phyloP scores from a whole-genome alignment of 176 grass and related monocot species.

The Zoysia pacifica region DNA sequence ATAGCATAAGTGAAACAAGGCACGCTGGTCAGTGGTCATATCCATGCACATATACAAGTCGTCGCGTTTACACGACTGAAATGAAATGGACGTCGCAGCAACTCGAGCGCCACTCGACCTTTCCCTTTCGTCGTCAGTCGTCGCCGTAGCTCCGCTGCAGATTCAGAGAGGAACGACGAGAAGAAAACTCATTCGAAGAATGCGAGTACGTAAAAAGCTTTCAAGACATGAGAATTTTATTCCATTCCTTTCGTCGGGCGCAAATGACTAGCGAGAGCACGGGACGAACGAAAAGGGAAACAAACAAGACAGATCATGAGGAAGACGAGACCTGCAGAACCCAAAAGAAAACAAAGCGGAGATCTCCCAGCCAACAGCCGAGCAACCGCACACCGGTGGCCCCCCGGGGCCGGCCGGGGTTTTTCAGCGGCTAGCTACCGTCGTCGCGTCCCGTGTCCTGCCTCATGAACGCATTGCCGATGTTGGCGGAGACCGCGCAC shows the following conservation, averaged over 20 bases:
- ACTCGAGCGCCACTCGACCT: no score
- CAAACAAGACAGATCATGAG: neutral
- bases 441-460: neutral
- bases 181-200: no score
- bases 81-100: no score
- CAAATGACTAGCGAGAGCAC: neutral
- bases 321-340: neutral
- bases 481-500: slow-evolving; percentile 11
- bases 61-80: no score
- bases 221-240: no score
- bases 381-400: slow-evolving; percentile 2
- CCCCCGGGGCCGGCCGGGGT: neutral
- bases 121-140: no score
- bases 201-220: no score
- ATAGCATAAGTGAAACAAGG: neutral
- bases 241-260: neutral
- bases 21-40: neutral
- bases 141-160: no score
- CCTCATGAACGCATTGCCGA: slow-evolving; percentile 3
- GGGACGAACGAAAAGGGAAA: neutral
- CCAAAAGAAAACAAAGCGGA: slow-evolving; percentile 32
- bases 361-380: neutral
- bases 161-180: no score
- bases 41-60: neutral
- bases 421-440: neutral